Evolutionary conservation across 1,284 basidiomycete species (phyloP).

Genomic region (Apiotrichum akiyoshidainum): DNA sequence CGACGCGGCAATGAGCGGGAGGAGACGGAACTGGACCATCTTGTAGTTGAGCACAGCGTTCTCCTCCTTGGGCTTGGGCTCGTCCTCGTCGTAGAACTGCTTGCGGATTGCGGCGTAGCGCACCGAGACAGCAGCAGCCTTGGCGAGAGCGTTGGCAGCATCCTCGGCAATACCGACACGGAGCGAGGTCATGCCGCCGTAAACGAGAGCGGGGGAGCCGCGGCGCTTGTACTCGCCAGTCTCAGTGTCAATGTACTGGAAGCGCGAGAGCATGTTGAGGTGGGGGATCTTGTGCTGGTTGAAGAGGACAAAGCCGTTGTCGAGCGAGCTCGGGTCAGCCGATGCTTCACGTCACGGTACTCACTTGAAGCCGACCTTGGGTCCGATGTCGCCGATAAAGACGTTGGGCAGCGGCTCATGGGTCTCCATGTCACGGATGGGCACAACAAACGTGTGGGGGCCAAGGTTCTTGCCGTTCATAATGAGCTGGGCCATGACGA

Average conservation of each 20-base stretch:
- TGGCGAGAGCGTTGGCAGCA: slow-evolving; percentile 55
- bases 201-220: slow-evolving; percentile 57
- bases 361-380: slow-evolving; percentile 59
- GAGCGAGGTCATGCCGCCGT: slow-evolving; percentile 57
- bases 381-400: slow-evolving; percentile 59
- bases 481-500: slow-evolving; percentile 58
- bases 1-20: slow-evolving; percentile 58
- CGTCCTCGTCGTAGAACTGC: slow-evolving; percentile 55
- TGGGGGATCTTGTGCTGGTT: slow-evolving; percentile 58
- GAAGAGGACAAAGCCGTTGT: slow-evolving; percentile 55
- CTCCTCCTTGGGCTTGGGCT: slow-evolving; percentile 47
- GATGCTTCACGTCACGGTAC: background rate
- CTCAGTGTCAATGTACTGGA: slow-evolving; percentile 54
- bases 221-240: slow-evolving; percentile 48
- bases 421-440: slow-evolving; percentile 55
- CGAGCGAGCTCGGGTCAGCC: slow-evolving; percentile 41
- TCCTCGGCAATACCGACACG: slow-evolving; percentile 58
- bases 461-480: slow-evolving; percentile 57
- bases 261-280: slow-evolving; percentile 59
- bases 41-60: slow-evolving; percentile 59
- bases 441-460: slow-evolving; percentile 59
- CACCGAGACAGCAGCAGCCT: slow-evolving; percentile 56
- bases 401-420: slow-evolving; percentile 54
- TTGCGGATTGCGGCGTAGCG: slow-evolving; percentile 57
- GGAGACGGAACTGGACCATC: slow-evolving; percentile 58